Conservation (phyloP, 345 rosid genomes). For the Citrus australasica region DNA sequence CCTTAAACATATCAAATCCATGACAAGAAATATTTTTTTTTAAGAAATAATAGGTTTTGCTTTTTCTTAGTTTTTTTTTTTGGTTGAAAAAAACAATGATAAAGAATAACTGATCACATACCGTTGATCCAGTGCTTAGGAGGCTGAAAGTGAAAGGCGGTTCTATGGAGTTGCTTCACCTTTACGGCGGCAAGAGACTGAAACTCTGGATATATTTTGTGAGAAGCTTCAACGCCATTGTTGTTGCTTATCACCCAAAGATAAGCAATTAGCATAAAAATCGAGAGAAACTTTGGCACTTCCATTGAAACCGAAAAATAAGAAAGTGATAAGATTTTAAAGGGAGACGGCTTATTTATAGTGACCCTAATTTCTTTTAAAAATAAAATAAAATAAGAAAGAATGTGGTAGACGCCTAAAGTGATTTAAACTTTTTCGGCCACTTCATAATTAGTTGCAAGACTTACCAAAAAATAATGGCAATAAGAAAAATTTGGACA, state of each 20-base stretch:
- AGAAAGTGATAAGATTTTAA: too few species aligned
- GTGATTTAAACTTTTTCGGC: background rate
- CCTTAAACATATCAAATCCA: background rate
- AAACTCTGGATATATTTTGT: conserved; percentile 31
- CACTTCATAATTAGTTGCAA: background rate
- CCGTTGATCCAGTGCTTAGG: conserved; percentile 87
- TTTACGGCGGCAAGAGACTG: conserved; percentile 36
- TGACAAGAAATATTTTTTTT: background rate
- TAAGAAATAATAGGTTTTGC: background rate
- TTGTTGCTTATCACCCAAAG: conserved; percentile 3
- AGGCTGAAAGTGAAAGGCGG: conserved; percentile 85
- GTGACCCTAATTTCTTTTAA: background rate
- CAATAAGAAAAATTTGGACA: background rate
- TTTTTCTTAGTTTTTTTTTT: background rate
- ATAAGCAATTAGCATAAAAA: background rate
- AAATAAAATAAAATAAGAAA: background rate
- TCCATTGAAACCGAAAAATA: conserved; percentile 7
- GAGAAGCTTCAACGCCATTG: conserved; percentile 46
- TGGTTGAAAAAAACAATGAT: too few species aligned
- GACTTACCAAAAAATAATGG: background rate
- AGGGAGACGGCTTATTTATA: background rate
- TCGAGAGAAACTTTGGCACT: background rate
- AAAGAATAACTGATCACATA: conserved; percentile 12
- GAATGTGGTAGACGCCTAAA: background rate
- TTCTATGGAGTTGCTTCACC: conserved; percentile 43